Base-by-base conservation (phyloP, 1,284 basidiomycete genomes). In the Puccinia triticina region DNA sequence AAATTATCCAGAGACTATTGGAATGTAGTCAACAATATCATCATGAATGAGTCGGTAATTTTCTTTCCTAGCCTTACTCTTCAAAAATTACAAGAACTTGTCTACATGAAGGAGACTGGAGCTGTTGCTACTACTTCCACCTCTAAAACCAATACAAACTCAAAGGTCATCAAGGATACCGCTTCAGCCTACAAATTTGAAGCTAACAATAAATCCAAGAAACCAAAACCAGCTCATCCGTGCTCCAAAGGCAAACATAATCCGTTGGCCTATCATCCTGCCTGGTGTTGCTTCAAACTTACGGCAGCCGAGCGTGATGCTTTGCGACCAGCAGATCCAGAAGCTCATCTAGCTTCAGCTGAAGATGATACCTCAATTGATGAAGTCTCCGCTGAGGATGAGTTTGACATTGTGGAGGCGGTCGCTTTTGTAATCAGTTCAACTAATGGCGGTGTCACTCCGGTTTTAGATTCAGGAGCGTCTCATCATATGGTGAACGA, bases 401-500 rank as follows among this genome's bases (percentile, higher is more conserved):
- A n/a, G n/a, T n/a, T n/a, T n/a, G n/a, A n/a, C n/a, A n/a, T 64
- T 2, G 4, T n/a, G 12, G 26, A 64, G 3, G 11, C 61, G 32
- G 61, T 14, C 5, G 61, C n/a, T 37, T 21, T 8, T 64, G 11
- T 12, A 16, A 14, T 11, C n/a, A n/a, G n/a, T n/a, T 32, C 21
- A 21, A 26, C 34, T 26, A 64, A 64, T 21, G 23, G 29, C 55
- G 55, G 23, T 8, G 55, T 10, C 8, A 8, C 14, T 46, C 34
- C 34, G 2, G 40, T 69, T 18, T 16, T 69, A 18, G 67, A 69
- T 26, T 46, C 40, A 1, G 40, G 67, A 11, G 67, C 67, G 2
- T 69, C 67, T n/a, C 67, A 48, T 21, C 67, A 69, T 26, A 69
- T 69, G 40, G 40, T 69, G 5, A 69, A 69, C 23, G 40, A 69